Evolutionary conservation across 2,329 filamentous ascomycete genomes (phyloP), one percentile per base, ranked within the genome.

Genomic region (Celoporthe dispersa): DNA sequence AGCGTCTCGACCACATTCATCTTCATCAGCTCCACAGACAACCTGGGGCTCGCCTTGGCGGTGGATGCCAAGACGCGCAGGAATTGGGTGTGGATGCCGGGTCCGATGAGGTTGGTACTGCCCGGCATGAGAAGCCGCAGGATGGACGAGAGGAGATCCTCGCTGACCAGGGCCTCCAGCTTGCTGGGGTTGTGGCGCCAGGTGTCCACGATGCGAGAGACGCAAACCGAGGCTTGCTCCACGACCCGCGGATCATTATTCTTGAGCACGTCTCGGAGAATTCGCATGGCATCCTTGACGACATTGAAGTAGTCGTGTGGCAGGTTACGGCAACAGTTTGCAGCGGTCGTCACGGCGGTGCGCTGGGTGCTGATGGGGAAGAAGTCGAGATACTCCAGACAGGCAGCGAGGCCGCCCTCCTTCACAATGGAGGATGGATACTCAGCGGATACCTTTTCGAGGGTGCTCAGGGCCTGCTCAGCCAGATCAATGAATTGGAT

Each of bases 401-500:
- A 99, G n/a, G 96, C 96, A 1, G 93, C 97, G 73, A 99, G 84
- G 14, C 96, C 96, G 64, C 96, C 97, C 81, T 98, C 96, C 66
- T 94, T 92, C 60, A 99, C 96, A 75, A 99, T 99, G 68, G 93
- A 94, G 4, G 92, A 91, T 1, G 96, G 96, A 77, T 97, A 99
- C 78, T 99, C 96, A 69, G 95, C 90, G 0, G 96, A 99, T 64
- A 99, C 98, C 82, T 98, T 99, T 79, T 98, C 94, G 67, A 99
- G 84, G 0, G 96, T 99, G 83, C 94, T 99, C 64, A 99, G 84
- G 70, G 96, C 94, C 82, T 99, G 97, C 81, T 99, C 96, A 51
- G 97, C 97, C 67, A 99, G 85, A 80, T 99, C 96, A 78, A 99
- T 99, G 79, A 95, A 99, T 72, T 95, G 92, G 61, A 98, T 98